These are phyloP conservation scores for Physcomitrellopsis africana DNA, from an alignment of 225 moss, liverwort and hornwort species.

Conservation along the genomic window DNA sequence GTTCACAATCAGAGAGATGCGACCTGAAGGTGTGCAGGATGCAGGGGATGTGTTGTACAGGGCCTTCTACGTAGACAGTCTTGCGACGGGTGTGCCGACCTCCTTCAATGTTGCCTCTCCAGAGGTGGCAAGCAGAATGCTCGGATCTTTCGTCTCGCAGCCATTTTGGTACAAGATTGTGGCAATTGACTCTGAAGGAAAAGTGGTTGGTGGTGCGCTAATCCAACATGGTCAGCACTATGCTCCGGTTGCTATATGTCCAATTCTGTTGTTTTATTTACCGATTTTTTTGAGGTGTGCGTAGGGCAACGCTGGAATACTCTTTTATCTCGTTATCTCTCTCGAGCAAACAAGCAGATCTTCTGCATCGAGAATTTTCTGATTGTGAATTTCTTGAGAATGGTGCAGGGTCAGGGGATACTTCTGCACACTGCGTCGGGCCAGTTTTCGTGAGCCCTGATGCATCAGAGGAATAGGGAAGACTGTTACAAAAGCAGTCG, in stretches of 20 bases:
- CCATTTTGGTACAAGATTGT: constrained; percentile 17
- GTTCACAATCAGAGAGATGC: constrained; percentile 32
- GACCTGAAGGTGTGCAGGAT: constrained; percentile 31
- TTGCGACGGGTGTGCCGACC: constrained; percentile 16
- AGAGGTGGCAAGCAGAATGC: constrained; percentile 1
- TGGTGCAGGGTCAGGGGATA: constrained; percentile 20
- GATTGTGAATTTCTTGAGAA: not conserved
- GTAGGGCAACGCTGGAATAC: too few species aligned
- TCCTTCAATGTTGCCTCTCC: constrained; percentile 12
- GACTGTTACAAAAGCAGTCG: constrained; percentile 29
- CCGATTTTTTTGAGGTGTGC: not conserved
- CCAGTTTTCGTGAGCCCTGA: constrained; percentile 43
- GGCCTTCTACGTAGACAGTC: constrained; percentile 33
- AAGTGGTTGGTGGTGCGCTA: constrained; percentile 27
- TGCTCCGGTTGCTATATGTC: not conserved
- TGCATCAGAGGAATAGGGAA: constrained; percentile 41
- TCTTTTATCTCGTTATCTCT: too few species aligned
- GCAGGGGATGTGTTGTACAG: constrained; percentile 20
- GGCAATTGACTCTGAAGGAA: constrained; percentile 29
- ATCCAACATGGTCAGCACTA: constrained; percentile 29
- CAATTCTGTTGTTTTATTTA: not conserved
- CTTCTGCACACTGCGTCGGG: constrained; percentile 28
- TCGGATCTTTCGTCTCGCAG: not conserved
- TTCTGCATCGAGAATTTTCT: not conserved
- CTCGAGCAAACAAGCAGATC: too few species aligned